phyloP scores from a whole-genome alignment of 1,284 basidiomycete species.

The Leucoagaricus sp. region DNA sequence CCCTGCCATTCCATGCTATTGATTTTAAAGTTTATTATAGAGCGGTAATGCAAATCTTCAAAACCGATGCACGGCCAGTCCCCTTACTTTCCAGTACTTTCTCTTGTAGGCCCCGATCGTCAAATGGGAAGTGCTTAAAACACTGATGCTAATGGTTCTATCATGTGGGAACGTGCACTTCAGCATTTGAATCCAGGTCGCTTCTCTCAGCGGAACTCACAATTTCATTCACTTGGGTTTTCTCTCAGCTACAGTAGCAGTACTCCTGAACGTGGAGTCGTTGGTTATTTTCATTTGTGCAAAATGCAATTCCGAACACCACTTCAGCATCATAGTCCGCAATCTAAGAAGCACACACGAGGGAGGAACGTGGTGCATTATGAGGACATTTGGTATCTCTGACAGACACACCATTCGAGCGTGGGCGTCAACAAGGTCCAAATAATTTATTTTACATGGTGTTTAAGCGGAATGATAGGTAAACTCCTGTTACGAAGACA shows the following conservation, averaged over 20 bases:
- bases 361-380: neutral
- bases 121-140: no score
- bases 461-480: neutral
- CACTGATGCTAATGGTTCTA: no score
- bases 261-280: neutral
- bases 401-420: neutral
- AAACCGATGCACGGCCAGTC: no score
- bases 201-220: neutral
- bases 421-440: neutral
- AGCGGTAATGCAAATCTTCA: no score
- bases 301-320: neutral
- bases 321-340: neutral
- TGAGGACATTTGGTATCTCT: neutral
- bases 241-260: neutral
- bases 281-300: neutral
- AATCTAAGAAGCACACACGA: neutral
- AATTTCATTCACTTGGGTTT: neutral
- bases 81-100: no score
- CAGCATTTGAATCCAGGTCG: no score
- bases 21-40: no score
- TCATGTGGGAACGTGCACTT: no score
- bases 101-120: no score
- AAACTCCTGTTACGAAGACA: neutral
- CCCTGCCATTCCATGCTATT: no score
- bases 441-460: neutral